Evolutionary conservation across 2,329 filamentous ascomycete species (phyloP).

Genomic region (Eutypella sp.): DNA sequence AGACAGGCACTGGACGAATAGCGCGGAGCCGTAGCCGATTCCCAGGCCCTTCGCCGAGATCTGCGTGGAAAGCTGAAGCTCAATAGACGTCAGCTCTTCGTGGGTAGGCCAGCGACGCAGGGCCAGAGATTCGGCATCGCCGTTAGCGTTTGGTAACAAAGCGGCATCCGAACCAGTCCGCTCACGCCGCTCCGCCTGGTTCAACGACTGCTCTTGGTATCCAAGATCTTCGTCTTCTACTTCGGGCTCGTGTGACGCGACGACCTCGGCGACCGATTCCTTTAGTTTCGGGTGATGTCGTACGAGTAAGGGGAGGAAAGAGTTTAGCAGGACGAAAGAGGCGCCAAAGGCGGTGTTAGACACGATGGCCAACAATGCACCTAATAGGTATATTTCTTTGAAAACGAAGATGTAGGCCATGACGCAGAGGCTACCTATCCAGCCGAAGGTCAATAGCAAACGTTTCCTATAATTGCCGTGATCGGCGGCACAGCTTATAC

Average conservation of each 20-base stretch:
- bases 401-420: slow-evolving; percentile 83
- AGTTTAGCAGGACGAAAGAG: slow-evolving; percentile 92
- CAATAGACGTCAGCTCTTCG: slow-evolving; percentile 52
- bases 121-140: slow-evolving; percentile 22
- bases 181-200: slow-evolving; percentile 17
- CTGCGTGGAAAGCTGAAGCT: slow-evolving; percentile 77
- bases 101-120: slow-evolving; percentile 37
- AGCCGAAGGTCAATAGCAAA: slow-evolving; percentile 79
- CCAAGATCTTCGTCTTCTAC: slow-evolving; percentile 29
- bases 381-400: slow-evolving; percentile 72
- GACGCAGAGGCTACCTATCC: slow-evolving; percentile 72
- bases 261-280: slow-evolving; percentile 19
- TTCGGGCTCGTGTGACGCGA: slow-evolving; percentile 26
- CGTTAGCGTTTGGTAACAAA: slow-evolving; percentile 35
- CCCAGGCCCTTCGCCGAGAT: slow-evolving; percentile 92
- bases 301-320: slow-evolving; percentile 86
- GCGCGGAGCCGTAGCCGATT: slow-evolving; percentile 83
- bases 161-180: slow-evolving; percentile 41
- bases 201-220: slow-evolving; percentile 30
- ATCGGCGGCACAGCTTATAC: slow-evolving; percentile 92
- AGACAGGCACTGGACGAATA: slow-evolving; percentile 76
- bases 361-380: slow-evolving; percentile 77
- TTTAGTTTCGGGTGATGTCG: slow-evolving; percentile 65
- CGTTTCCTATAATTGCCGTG: slow-evolving; percentile 90
- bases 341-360: slow-evolving; percentile 93